Percentiles rank a stretch among this genome's conserved stretches.
These are phyloP conservation scores for Scutellaria galericulata DNA, from an alignment of 257 asterid species.

Conservation along the genomic window DNA sequence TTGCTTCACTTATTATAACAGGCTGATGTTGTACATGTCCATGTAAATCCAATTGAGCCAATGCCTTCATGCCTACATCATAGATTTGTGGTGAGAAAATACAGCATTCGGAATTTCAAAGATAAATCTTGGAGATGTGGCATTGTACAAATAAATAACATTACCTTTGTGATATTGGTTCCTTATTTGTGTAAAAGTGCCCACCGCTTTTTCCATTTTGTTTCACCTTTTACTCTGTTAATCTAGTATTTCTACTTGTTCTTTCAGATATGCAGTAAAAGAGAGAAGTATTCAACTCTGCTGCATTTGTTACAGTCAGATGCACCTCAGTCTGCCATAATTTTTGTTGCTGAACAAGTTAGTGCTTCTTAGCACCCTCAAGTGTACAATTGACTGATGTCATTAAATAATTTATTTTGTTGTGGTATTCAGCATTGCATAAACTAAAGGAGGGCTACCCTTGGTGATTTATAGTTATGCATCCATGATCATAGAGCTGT, in stretches of 20 bases:
- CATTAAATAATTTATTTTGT: conserved; percentile 11
- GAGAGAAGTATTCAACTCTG: conserved; percentile 63
- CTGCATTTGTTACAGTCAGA: conserved; percentile 68
- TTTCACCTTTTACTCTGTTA: conserved; percentile 20
- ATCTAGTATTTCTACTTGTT: conserved; percentile 31
- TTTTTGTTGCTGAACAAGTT: conserved; percentile 90
- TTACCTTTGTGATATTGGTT: conserved; percentile 14
- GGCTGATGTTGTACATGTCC: conserved; percentile 81
- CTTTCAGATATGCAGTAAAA: conserved; percentile 70
- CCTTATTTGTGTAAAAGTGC: conserved; percentile 9
- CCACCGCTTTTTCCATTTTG: conserved; percentile 4
- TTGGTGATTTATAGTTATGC: neutral
- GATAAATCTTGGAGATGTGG: conserved; percentile 1
- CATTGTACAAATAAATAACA: conserved; percentile 5
- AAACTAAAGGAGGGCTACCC: conserved; percentile 10
- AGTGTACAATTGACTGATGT: conserved; percentile 22
- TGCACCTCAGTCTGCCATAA: conserved; percentile 85
- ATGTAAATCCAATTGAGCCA: conserved; percentile 78
- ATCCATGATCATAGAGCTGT: conserved; percentile 10
- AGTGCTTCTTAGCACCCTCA: conserved; percentile 43
- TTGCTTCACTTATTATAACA: conserved; percentile 46
- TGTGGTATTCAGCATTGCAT: conserved; percentile 21
- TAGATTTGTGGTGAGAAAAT: conserved; percentile 79
- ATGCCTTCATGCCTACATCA: conserved; percentile 89
- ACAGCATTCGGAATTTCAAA: conserved; percentile 21